phyloP scores from a whole-genome alignment of 2,329 filamentous ascomycete species.

The Neofusicoccum cordaticola region DNA sequence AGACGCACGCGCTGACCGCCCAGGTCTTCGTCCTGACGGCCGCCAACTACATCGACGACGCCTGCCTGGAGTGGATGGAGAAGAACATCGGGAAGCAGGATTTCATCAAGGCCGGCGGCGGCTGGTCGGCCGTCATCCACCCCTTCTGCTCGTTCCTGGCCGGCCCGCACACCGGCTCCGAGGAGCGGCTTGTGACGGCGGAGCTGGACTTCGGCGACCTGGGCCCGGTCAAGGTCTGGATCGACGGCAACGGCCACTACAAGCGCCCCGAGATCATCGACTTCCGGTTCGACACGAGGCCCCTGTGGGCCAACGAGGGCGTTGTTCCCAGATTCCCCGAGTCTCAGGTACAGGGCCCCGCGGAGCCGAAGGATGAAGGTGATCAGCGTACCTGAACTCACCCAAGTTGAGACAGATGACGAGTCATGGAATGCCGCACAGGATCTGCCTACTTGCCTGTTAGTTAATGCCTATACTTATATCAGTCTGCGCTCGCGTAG shows the following conservation, averaged over 20 bases:
- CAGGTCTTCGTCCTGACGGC: slow-evolving; percentile 46
- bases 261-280: slow-evolving; percentile 35
- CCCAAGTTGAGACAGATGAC: background rate
- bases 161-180: slow-evolving; percentile 32
- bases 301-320: slow-evolving; percentile 5
- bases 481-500: no score
- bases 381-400: background rate
- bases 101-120: slow-evolving; percentile 33
- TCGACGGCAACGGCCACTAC: slow-evolving; percentile 38
- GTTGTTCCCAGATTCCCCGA: background rate
- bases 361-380: background rate
- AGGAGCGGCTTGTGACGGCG: slow-evolving; percentile 34
- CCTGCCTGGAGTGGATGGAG: slow-evolving; percentile 41
- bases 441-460: no score
- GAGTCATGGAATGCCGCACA: background rate
- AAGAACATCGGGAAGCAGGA: slow-evolving; percentile 36
- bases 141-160: slow-evolving; percentile 37
- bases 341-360: background rate
- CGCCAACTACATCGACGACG: slow-evolving; percentile 43
- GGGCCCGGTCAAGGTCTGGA: slow-evolving; percentile 36
- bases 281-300: slow-evolving; percentile 21
- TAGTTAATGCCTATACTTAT: no score
- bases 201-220: slow-evolving; percentile 36
- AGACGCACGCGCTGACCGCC: slow-evolving; percentile 44
- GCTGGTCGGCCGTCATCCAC: slow-evolving; percentile 35